phyloP scores from a whole-genome alignment of 306 rosid genomes.

The Ammopiptanthus mongolicus region DNA sequence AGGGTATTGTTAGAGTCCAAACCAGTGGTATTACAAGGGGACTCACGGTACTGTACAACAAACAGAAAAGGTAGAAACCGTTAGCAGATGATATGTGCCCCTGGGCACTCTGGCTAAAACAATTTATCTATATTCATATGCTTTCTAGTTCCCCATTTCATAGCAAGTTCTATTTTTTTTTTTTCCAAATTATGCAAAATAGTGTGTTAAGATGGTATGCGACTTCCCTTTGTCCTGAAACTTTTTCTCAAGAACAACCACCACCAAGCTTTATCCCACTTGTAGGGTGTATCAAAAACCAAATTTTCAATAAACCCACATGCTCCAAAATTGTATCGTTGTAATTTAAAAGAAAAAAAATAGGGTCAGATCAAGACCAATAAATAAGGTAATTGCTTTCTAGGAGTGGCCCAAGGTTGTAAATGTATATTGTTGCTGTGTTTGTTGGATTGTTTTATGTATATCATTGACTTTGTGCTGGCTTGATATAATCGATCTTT shows the following conservation, averaged over 20 bases:
- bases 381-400: not conserved
- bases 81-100: not conserved
- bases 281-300: not conserved
- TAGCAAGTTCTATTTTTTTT: not conserved
- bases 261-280: not conserved
- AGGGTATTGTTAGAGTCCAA: constrained; percentile 91
- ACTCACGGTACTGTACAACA: constrained; percentile 61
- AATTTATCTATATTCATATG: not conserved
- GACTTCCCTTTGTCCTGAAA: not conserved
- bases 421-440: not conserved
- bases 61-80: constrained; percentile 64
- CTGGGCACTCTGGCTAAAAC: not conserved
- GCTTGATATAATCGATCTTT: not conserved
- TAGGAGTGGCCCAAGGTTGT: not conserved
- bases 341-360: not conserved
- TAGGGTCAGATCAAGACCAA: not conserved
- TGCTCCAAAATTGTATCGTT: not conserved
- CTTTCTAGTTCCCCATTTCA: not conserved
- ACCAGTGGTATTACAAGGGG: constrained; percentile 86
- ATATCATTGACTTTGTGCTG: not conserved
- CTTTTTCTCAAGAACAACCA: not conserved
- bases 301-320: not conserved
- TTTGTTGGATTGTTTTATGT: not conserved
- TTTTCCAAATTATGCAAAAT: not conserved
- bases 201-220: not conserved